Evolutionary conservation across 2,329 filamentous ascomycete species (phyloP).

Genomic region (Diaporthe capsici): DNA sequence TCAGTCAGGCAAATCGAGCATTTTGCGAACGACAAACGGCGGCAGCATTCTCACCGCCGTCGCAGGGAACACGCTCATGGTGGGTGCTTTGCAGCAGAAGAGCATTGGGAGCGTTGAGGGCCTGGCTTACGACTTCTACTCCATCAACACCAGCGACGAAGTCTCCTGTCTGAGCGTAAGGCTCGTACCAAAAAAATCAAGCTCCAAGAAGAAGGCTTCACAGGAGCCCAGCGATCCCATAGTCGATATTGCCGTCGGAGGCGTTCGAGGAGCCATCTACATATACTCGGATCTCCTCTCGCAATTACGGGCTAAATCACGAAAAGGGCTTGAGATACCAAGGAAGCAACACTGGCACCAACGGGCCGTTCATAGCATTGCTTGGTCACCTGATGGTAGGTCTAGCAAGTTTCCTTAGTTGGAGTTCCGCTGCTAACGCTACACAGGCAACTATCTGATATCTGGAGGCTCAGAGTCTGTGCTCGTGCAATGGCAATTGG

Average conservation of each 20-base stretch:
- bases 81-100: slow-evolving; percentile 66
- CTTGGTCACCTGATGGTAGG: slow-evolving; percentile 93
- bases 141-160: slow-evolving; percentile 72
- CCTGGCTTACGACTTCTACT: slow-evolving; percentile 69
- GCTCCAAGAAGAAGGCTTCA: slow-evolving; percentile 46
- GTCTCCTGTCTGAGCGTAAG: slow-evolving; percentile 78
- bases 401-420: neutral
- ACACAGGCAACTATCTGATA: slow-evolving; percentile 87
- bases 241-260: slow-evolving; percentile 84
- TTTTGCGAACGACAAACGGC: slow-evolving; percentile 55
- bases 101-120: slow-evolving; percentile 54
- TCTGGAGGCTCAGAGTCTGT: slow-evolving; percentile 93
- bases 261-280: slow-evolving; percentile 81
- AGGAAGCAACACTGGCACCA: slow-evolving; percentile 91
- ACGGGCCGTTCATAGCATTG: slow-evolving; percentile 83
- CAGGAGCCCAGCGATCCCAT: slow-evolving; percentile 51
- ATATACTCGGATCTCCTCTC: slow-evolving; percentile 83
- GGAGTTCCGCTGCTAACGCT: slow-evolving; percentile 49
- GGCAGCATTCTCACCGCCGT: slow-evolving; percentile 72
- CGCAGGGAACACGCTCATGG: slow-evolving; percentile 66
- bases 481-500: slow-evolving; percentile 92
- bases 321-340: slow-evolving; percentile 66
- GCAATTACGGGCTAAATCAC: slow-evolving; percentile 63
- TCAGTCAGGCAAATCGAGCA: slow-evolving; percentile 24
- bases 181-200: slow-evolving; percentile 51